These are phyloP conservation scores for Lenzites betulinus DNA, from an alignment of 768 basidiomycete genomes.

Conservation along the genomic window DNA sequence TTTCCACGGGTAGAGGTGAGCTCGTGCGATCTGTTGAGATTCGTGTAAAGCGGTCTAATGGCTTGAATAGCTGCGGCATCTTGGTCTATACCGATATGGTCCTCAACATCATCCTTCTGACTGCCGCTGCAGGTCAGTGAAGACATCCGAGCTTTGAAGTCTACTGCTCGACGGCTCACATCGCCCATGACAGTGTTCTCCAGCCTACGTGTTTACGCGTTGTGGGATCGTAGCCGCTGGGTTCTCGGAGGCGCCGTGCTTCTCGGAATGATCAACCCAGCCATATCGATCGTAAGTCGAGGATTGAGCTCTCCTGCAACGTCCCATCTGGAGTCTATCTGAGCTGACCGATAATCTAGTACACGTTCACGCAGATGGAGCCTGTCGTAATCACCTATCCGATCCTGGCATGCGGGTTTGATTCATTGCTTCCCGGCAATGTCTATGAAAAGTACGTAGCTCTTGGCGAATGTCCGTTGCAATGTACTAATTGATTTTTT, in stretches of 20 bases:
- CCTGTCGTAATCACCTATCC: not conserved
- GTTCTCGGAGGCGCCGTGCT: not conserved
- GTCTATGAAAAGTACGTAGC: not conserved
- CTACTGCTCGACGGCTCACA: too few relatives aligned
- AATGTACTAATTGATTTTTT: too few relatives aligned
- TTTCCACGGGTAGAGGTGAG: not conserved
- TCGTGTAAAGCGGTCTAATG: too few relatives aligned
- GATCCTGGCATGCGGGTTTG: not conserved
- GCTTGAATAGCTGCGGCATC: not conserved
- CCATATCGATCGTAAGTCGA: not conserved
- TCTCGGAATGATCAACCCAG: not conserved
- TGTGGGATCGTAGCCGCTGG: not conserved
- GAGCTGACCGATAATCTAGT: not conserved
- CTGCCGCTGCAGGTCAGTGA: not conserved
- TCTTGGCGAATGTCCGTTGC: too few relatives aligned
- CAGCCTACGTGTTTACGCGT: not conserved
- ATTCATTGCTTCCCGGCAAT: not conserved
- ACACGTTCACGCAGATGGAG: not conserved
- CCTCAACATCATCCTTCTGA: not conserved
- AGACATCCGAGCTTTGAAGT: not conserved
- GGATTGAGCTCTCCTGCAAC: too few relatives aligned
- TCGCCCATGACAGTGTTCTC: not conserved
- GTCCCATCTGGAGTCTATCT: not conserved
- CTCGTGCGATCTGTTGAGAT: too few relatives aligned
- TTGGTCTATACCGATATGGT: not conserved